Evolutionary conservation across 768 basidiomycete species (phyloP), one percentile per base, ranked within the genome.

Genomic region (Xanthoconium stramineum): DNA sequence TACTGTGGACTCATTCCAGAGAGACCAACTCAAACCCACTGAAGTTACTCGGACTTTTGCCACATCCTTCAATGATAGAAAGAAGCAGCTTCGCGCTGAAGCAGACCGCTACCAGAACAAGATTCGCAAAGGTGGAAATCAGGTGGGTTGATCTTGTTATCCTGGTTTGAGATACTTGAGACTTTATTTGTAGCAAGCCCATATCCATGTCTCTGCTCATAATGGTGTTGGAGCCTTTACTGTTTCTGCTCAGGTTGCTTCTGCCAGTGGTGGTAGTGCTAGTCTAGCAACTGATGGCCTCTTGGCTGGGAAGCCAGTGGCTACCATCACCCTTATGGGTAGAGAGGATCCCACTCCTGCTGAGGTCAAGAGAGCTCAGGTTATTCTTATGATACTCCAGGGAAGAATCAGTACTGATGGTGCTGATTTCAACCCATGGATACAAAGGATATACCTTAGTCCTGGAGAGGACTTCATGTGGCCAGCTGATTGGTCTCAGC

Each of bases 321-420:
- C 63, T 0, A 66, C 66, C 8, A 73, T 89, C 24, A 78, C 70
- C 24, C 76, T 85, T 10, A 74, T 76, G 58, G 86, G 85, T 0
- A 77, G 75, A 35, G 84, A 80, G 39, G 78, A 72, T 38, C 81
- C 80, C 1, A 90, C 88, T 5, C 65, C 61, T 20, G 86, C 89
- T 29, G 86, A 89, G 57, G 68, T 69, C 5, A 73, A 77, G 45
- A 77, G 72, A 28, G 57, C 63, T 5, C 47, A 61, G 11, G 42
- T 66, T 14, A 58, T 78, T 10, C 67, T 78, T 2, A 54, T 61
- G 45, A 58, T 68, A 30, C 65, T 80, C 15, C 78, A 79, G 50
- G 75, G 75, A 6, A 46, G 32, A 6, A 52, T 64, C 9, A 55
- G 60, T 33, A 29, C 71, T 47, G 61, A 62, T 58, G 68, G 65